A percentile compares a stretch with the other conserved stretches of the same genome.
These are phyloP conservation scores for Talaromyces sp. DNA, from an alignment of 2,329 filamentous ascomycete species.

Conservation along the genomic window DNA sequence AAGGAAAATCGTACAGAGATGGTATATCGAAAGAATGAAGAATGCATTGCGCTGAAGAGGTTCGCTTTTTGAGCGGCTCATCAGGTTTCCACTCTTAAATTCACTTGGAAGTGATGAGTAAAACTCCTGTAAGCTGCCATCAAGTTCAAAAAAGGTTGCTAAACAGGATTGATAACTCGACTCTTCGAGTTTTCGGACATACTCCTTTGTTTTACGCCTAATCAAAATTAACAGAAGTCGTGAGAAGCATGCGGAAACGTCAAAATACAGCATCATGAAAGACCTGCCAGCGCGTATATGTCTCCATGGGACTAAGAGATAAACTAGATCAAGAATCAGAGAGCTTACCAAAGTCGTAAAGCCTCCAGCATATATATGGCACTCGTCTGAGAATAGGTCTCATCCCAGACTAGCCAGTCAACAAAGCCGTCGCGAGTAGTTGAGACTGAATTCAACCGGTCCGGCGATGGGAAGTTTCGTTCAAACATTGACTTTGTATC, in stretches of 20 bases:
- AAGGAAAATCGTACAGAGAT: conserved; percentile 9
- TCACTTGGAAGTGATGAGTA: not conserved
- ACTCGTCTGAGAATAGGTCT: conserved; percentile 8
- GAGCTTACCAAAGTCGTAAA: not conserved
- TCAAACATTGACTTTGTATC: not conserved
- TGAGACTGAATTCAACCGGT: not conserved
- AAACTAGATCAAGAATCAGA: too few species aligned
- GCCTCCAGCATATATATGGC: conserved; percentile 2
- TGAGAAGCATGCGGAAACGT: not conserved
- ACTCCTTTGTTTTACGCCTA: not conserved
- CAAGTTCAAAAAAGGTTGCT: not conserved
- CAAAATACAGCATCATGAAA: not conserved
- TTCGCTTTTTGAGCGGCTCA: not conserved
- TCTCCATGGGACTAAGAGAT: too few species aligned
- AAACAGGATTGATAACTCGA: not conserved
- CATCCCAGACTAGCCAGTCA: conserved; percentile 10
- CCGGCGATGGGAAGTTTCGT: not conserved
- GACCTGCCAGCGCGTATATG: not conserved
- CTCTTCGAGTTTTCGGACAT: not conserved
- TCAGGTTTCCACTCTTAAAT: not conserved
- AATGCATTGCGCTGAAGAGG: conserved; percentile 12
- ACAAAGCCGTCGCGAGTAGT: not conserved
- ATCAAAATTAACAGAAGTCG: not conserved
- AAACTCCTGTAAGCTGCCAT: not conserved
- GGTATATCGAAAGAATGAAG: conserved; percentile 8